These are phyloP conservation scores for Coemansia sp. DNA, from an alignment of 192 early-diverging fungal genomes.

Conservation along the genomic window DNA sequence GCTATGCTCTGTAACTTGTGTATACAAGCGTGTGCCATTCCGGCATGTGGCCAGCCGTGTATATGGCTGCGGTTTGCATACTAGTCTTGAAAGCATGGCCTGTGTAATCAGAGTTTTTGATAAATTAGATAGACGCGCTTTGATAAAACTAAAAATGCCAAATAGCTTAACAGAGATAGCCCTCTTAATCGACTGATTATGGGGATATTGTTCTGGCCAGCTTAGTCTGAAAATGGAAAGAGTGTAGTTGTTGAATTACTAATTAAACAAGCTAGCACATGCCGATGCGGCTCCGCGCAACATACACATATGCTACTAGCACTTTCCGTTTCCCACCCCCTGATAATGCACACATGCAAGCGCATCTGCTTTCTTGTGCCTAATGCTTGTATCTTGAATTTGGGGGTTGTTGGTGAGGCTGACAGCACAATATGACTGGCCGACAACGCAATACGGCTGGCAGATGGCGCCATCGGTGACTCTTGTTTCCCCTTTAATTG, in stretches of 20 bases:
- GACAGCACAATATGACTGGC: not conserved
- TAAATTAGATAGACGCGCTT: not conserved
- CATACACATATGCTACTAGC: not conserved
- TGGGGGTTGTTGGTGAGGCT: not conserved
- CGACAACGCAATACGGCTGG: not conserved
- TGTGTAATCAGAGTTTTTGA: not conserved
- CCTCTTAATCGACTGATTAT: not conserved
- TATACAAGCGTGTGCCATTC: not conserved
- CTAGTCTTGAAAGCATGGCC: not conserved
- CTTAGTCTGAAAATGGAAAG: not conserved
- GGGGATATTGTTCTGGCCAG: not conserved
- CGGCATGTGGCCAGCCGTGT: not conserved
- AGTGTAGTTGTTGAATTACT: not conserved
- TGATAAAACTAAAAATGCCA: not conserved
- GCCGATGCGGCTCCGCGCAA: not conserved
- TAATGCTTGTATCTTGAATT: not conserved
- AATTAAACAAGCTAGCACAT: not conserved
- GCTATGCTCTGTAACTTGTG: not conserved
- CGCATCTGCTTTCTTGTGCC: not conserved
- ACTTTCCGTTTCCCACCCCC: not conserved
- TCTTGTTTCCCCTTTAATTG: not conserved
- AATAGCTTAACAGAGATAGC: not conserved
- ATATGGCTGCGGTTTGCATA: not conserved
- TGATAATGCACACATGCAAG: not conserved
- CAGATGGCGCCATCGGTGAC: slow-evolving; percentile 2